Base-by-base conservation (phyloP, 495 filamentous ascomycete genomes). In the Alectoria sarmentosa region DNA sequence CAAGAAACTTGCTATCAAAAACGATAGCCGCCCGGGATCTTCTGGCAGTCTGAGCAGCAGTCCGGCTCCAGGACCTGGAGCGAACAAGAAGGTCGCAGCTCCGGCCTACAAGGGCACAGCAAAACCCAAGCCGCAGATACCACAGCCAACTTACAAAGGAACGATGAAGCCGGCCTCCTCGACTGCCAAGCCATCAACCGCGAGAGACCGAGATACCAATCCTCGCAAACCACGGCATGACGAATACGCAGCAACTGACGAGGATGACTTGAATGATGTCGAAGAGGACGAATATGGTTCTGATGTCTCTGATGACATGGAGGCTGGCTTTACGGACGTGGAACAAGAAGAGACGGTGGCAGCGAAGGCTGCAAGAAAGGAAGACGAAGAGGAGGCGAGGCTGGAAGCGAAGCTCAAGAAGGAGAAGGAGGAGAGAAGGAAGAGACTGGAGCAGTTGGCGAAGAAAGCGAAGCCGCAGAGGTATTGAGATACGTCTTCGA, bases 271-370 rank as follows among this genome's bases (percentile, higher is more conserved):
- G 10, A 74, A 81, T 1, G 70, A 77, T 1, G 72, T 72, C 4
- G 76, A 78, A 28, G 80, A 86, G 57, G 79, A 86, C 52, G 81
- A 83, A 58, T 80, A 79, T 60, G 83, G 78, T 28, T 83, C 79
- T 0, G 84, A 86, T 38, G 77, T 58, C 21, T 83, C 79, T 4
- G 85, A 83, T 17, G 86, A 86, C 65, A 89, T 89, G 86, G 86
- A 89, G 71, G 86, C 82, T 63, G 84, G 82, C 17, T 74, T 81
- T 30, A 79, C 79, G 56, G 85, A 86, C 66, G 72, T 88, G 55
- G 81, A 84, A 65, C 68, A 78, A 8, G 86, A 89, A 72, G 86
- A 89, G 73, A 72, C 69, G 10, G 64, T 65, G 11, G 83, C 84
- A 23, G 67, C 83, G 54, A 73, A 71, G 52, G 71, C 65, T 23